Evolutionary conservation across 306 rosid genomes (phyloP), one percentile per base, ranked within the genome.

Genomic region (Vachellia pachyceras): DNA sequence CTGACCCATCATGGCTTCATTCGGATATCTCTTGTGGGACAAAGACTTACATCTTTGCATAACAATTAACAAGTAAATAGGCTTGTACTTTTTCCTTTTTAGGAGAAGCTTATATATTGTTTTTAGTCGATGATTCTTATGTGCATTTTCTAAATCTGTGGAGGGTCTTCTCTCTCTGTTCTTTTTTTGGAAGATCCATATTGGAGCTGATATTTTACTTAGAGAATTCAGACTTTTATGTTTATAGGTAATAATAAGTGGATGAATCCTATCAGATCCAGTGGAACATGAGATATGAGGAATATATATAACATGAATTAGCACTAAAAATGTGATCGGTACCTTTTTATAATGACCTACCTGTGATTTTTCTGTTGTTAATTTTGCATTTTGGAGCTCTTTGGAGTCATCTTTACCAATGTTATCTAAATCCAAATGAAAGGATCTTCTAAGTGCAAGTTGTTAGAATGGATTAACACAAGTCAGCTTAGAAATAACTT

Each of bases 361-460:
- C 3, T 18, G 73, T 41, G 35, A 17, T 41, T 69, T 69, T 3
- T 41, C 52, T 69, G 17, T 41, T 4, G 9, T 29, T 52, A 60
- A 61, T 70, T 33, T 44, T 68, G 15, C 75, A 60, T 60, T 29
- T 29, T 68, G 65, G 35, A 68, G 74, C 60, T 41, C 25, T 15
- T 75, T 40, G 1, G 78, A 47, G 20, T 78, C 74, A n/a, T 44
- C 42, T 5, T 68, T 76, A 46, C 54, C 49, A 54, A 36, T n/a
- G 69, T n/a, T 61, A 47, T 49, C 29, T 50, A 10, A 75, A 63
- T 69, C 39, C 54, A 69, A 52, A 75, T 49, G 66, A 68, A 54
- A 54, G 37, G 77, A 68, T 57, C 67, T 50, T 78, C 61, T 75
- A 3, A 4, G 13, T 73, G 33, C 33, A 29, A 29, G 33, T 1